These are phyloP conservation scores for Russula lepida DNA, from an alignment of 768 basidiomycete species.

Conservation along the genomic window DNA sequence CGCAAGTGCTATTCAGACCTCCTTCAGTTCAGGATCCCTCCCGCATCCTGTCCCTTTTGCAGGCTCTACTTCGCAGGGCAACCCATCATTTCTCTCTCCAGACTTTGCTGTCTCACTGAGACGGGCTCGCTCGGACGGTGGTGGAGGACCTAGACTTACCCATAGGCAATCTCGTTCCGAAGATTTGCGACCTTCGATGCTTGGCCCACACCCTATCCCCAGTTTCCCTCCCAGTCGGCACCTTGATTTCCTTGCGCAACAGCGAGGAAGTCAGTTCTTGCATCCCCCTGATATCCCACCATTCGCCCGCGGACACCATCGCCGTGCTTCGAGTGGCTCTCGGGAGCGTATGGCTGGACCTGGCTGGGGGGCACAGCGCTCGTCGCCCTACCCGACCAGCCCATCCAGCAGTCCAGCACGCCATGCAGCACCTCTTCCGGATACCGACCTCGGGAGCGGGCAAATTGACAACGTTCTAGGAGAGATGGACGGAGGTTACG, in stretches of 20 bases:
- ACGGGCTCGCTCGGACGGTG: constrained; percentile 43
- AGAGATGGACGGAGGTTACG: not conserved
- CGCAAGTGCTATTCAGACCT: constrained; percentile 17
- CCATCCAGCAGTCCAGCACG: constrained; percentile 11
- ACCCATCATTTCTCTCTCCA: constrained; percentile 28
- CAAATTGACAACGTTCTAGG: not conserved
- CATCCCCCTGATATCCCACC: constrained; percentile 33
- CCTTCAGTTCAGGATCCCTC: constrained; percentile 10
- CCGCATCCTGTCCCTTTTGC: constrained; percentile 16
- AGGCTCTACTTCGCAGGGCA: constrained; percentile 13
- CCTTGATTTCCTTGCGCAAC: constrained; percentile 33
- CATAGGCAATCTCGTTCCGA: constrained; percentile 53
- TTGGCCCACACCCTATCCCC: constrained; percentile 25
- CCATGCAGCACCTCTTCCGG: constrained; percentile 41
- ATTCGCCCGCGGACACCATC: constrained; percentile 35
- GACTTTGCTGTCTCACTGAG: constrained; percentile 34
- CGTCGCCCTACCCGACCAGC: constrained; percentile 20
- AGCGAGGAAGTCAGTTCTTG: constrained; percentile 30
- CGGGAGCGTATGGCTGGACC: constrained; percentile 25
- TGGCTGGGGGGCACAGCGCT: constrained; percentile 11
- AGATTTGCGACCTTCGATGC: constrained; percentile 39
- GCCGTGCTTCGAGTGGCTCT: constrained; percentile 37
- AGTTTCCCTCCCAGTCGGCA: constrained; percentile 29
- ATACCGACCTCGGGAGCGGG: not conserved
- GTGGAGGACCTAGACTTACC: constrained; percentile 23